phyloP scores from a whole-genome alignment of 2,329 filamentous ascomycete genomes.

The Nothophoma quercina region DNA sequence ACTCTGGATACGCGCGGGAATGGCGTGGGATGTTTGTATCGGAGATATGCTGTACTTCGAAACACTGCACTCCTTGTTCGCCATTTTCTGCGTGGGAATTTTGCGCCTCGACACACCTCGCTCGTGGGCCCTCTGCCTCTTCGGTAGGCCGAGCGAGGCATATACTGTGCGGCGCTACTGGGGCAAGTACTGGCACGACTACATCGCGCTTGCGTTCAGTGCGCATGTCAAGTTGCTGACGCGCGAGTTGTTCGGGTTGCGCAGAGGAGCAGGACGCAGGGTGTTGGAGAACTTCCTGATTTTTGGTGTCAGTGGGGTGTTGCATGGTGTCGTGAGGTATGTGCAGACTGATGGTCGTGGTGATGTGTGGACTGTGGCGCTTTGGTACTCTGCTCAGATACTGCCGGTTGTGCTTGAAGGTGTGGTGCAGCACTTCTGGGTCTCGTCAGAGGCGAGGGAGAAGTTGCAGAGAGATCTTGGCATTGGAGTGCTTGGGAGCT shows the following conservation, averaged over 20 bases:
- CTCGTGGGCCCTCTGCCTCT: constrained; percentile 23
- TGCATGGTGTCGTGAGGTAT: constrained; percentile 24
- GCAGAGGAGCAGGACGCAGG: constrained; percentile 11
- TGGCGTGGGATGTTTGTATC: constrained; percentile 20
- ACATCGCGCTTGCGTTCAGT: constrained; percentile 21
- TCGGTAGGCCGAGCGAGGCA: constrained; percentile 10
- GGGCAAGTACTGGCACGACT: constrained; percentile 34
- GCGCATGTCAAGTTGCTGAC: constrained; percentile 26
- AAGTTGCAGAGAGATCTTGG: constrained; percentile 1
- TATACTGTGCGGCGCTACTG: constrained; percentile 28
- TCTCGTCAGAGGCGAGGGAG: background rate
- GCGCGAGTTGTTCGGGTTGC: constrained; percentile 18
- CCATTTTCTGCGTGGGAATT: constrained; percentile 16
- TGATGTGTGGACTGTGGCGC: constrained; percentile 23
- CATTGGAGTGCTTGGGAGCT: background rate
- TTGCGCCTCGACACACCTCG: constrained; percentile 12
- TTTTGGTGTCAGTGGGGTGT: constrained; percentile 25
- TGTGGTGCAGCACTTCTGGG: constrained; percentile 16
- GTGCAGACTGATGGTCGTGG: constrained; percentile 9
- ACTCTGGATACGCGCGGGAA: background rate
- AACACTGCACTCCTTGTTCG: constrained; percentile 20
- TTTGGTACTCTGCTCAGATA: constrained; percentile 29
- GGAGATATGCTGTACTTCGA: constrained; percentile 25
- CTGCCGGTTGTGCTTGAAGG: constrained; percentile 26
- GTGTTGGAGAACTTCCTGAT: constrained; percentile 29